These are phyloP conservation scores for Neltuma alba DNA, from an alignment of 306 rosid genomes.

Conservation along the genomic window DNA sequence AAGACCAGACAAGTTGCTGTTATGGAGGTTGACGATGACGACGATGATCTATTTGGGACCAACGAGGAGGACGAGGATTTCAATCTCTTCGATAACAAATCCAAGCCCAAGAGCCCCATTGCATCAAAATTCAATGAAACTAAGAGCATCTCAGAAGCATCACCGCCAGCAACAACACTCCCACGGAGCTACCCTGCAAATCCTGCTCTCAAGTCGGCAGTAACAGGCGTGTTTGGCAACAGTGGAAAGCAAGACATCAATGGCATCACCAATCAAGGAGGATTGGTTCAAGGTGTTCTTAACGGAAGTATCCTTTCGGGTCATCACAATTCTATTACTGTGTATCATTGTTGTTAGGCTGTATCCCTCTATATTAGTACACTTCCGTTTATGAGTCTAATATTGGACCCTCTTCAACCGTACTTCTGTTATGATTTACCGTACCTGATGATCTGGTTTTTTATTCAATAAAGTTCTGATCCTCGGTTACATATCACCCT, in stretches of 20 bases:
- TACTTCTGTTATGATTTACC: not conserved
- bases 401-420: too few species aligned
- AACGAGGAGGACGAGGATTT: not conserved
- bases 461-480: too few species aligned
- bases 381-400: too few species aligned
- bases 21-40: not conserved
- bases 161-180: not conserved
- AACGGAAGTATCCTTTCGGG: constrained; percentile 2
- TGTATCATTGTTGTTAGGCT: not conserved
- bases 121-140: not conserved
- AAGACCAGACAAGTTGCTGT: not conserved
- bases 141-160: not conserved
- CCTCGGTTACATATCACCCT: too few species aligned
- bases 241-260: not conserved
- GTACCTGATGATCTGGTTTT: too few species aligned
- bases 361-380: not conserved
- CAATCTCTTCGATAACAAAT: not conserved
- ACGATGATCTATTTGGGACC: not conserved
- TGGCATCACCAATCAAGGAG: not conserved
- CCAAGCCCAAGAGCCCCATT: not conserved
- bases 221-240: not conserved
- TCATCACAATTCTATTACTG: not conserved
- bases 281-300: not conserved
- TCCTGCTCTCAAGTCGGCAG: not conserved
- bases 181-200: too few species aligned